Base-by-base conservation (phyloP, 768 basidiomycete genomes). In the Pleurotus tuoliensis region DNA sequence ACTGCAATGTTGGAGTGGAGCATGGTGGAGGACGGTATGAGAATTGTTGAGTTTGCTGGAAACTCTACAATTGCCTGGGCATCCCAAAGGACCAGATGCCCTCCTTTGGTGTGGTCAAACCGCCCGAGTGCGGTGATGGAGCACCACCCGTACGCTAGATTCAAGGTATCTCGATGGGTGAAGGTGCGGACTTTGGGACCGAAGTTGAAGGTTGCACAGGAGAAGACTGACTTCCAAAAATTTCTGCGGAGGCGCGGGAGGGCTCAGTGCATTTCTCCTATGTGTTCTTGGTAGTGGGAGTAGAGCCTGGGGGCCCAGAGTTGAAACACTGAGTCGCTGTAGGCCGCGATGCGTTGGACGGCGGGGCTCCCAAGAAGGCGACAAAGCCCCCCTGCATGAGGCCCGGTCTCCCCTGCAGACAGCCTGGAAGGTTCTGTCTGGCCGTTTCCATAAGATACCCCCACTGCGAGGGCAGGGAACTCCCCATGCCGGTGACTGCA, bases 121-220 rank as follows among this genome's bases (percentile, higher is more conserved):
- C 49, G 7, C 0, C 73, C 73, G 0, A 67, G 48, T 0, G 71
- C 62, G 2, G 59, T 63, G 9, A 76, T 69, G 0, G 63, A 62
- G 46, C 73, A 78, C 61, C 66, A 64, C 0, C 72, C 72, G 27
- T 58, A 65, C 0, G 71, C 60, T 0, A 69, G 53, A 41, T 78
- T 77, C 4, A 46, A 50, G 20, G 18, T 47, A 39, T 77, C 73
- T 0, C 59, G 59, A 22, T 73, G 73, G 0, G 57, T 43, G 0
- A 38, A 25, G 0, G 65, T 66, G 1, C 64, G 43, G 0, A 61
- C 62, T 0, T 54, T 48, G 0, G 55, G 52, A 0, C 70, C 68
- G 12, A 73, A 63, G 50, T 76, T 74, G 60, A 74, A 70, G 0
- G 65, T 64, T 0, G 54, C 18, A 0, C 59, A 48, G 0, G 65